Evolutionary conservation across 2,329 filamentous ascomycete species (phyloP).

Genomic region (Cordyceps cateniannulata): DNA sequence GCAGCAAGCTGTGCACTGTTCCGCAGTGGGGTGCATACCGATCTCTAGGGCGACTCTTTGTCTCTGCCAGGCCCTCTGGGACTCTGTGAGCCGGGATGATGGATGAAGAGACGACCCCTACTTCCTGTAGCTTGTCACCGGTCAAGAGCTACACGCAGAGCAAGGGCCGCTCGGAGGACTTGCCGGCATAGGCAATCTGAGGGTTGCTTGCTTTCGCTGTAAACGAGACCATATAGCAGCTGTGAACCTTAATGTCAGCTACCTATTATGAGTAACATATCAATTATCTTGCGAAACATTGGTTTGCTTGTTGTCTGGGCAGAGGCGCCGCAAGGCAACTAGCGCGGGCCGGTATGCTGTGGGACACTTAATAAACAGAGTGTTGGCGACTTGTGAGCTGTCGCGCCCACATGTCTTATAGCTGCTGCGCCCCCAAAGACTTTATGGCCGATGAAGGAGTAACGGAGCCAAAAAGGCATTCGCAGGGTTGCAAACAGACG

Average conservation of each 20-base stretch:
- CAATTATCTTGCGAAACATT: not conserved
- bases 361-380: not conserved
- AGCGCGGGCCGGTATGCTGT: not conserved
- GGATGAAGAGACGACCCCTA: not conserved
- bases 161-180: not conserved
- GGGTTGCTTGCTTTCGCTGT: not conserved
- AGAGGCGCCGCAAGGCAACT: not conserved
- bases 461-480: not conserved
- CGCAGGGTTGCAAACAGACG: not conserved
- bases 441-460: too few relatives aligned
- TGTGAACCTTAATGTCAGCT: not conserved
- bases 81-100: not conserved
- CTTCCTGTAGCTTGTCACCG: constrained; percentile 10
- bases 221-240: not conserved
- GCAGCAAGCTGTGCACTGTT: not conserved
- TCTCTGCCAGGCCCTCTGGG: not conserved
- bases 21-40: not conserved
- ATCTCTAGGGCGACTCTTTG: not conserved
- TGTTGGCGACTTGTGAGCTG: not conserved
- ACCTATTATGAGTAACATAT: not conserved
- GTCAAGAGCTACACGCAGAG: constrained; percentile 2
- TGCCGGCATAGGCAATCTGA: not conserved
- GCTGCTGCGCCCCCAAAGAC: constrained; percentile 1
- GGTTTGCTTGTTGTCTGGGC: not conserved
- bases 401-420: not conserved